These are phyloP conservation scores for Penicillium brevicompactum DNA, from an alignment of 2,329 filamentous ascomycete genomes.

Conservation along the genomic window DNA sequence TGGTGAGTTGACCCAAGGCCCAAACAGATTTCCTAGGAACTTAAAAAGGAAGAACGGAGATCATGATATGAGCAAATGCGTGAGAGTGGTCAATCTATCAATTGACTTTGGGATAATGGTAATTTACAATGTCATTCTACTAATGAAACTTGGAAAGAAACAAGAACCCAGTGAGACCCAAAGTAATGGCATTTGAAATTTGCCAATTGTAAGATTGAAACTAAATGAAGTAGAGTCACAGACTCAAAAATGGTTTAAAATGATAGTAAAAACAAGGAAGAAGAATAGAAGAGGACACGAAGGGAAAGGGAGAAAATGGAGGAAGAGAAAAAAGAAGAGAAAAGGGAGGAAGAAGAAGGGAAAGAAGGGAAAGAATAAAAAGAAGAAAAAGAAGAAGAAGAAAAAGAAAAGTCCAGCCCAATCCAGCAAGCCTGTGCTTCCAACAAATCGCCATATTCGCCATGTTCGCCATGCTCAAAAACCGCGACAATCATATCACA, in stretches of 20 bases:
- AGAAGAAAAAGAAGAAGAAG: background rate
- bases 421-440: background rate
- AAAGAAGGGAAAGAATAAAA: background rate
- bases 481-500: background rate
- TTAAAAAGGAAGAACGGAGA: too few relatives aligned
- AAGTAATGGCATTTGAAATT: background rate
- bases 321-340: background rate
- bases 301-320: constrained; percentile 6
- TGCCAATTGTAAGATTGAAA: background rate
- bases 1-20: too few relatives aligned
- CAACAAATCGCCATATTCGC: background rate
- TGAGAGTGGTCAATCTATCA: too few relatives aligned
- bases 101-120: too few relatives aligned
- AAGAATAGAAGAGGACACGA: background rate
- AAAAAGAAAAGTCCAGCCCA: background rate
- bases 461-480: background rate
- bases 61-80: too few relatives aligned
- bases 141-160: too few relatives aligned
- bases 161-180: background rate
- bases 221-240: constrained; percentile 5
- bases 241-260: constrained; percentile 7
- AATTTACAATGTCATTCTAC: too few relatives aligned
- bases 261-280: constrained; percentile 2
- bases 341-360: background rate
- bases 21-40: too few relatives aligned